Percentiles rank a stretch among this genome's conserved stretches.
Evolutionary conservation across 176 grass and related monocot genomes (phyloP).

Genomic region (Carex kokanica): DNA sequence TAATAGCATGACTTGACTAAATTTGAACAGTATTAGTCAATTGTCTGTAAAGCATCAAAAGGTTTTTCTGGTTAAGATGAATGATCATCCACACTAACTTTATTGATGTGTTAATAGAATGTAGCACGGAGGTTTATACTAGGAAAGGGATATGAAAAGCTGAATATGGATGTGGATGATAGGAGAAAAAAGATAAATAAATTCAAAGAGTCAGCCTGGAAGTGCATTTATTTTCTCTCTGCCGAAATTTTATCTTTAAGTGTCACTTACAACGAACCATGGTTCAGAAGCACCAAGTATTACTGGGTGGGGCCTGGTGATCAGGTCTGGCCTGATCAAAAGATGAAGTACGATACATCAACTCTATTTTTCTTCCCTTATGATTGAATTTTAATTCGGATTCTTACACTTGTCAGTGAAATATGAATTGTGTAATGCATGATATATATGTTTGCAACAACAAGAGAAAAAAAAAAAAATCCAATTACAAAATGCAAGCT

Average conservation of each 20-base stretch:
- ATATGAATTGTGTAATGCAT: background rate
- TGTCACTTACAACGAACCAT: constrained; percentile 81
- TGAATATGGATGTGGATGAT: constrained; percentile 40
- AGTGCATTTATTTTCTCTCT: constrained; percentile 84
- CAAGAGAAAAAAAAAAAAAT: background rate
- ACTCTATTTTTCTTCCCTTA: background rate
- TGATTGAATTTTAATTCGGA: background rate
- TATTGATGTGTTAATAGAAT: constrained; percentile 37
- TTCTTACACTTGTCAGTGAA: background rate
- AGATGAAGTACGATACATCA: constrained; percentile 56
- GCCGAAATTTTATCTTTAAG: constrained; percentile 62
- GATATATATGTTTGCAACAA: background rate
- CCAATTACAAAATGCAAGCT: background rate
- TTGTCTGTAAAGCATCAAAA: constrained; percentile 12
- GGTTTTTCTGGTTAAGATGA: background rate
- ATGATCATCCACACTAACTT: constrained; percentile 10
- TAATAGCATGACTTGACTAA: constrained; percentile 1
- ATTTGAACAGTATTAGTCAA: background rate
- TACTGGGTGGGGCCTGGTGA: constrained; percentile 86
- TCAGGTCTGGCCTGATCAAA: constrained; percentile 93
- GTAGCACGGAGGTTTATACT: constrained; percentile 53
- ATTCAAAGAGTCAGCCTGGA: constrained; percentile 95
- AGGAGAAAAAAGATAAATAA: constrained; percentile 74
- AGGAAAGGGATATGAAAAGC: constrained; percentile 57
- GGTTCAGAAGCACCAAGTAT: constrained; percentile 72